phyloP scores from a whole-genome alignment of 148 eudicot genomes.

The Camellia sinensis region DNA sequence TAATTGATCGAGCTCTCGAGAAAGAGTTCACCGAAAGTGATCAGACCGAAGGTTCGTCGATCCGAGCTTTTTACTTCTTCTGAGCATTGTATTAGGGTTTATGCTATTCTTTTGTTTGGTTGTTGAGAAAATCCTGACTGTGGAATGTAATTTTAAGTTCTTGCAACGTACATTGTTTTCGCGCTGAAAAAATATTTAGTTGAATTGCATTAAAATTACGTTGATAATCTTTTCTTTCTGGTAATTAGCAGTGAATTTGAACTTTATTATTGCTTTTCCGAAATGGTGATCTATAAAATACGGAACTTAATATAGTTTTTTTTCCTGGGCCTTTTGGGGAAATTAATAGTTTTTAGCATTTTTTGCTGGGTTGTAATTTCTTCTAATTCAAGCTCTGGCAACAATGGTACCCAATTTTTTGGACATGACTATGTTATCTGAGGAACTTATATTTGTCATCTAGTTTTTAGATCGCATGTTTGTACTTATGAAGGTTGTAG shows the following conservation, averaged over 20 bases:
- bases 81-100: constrained; percentile 15
- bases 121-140: neutral
- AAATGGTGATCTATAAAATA: neutral
- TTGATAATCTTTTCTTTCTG: neutral
- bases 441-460: neutral
- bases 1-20: constrained; percentile 70
- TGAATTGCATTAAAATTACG: constrained; percentile 3
- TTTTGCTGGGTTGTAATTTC: neutral
- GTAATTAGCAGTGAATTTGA: neutral
- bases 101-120: constrained; percentile 11
- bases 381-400: neutral
- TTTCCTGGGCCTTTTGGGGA: neutral
- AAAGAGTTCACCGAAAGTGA: constrained; percentile 67
- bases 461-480: neutral
- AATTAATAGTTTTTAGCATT: neutral
- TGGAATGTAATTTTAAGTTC: neutral
- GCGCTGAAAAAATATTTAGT: neutral
- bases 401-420: neutral
- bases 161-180: neutral
- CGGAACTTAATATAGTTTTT: neutral
- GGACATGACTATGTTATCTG: neutral
- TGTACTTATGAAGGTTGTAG: neutral
- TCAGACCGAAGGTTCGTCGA: constrained; percentile 55
- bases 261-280: neutral
- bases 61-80: constrained; percentile 23